These are phyloP conservation scores for Debaryomyces robertsiae DNA, from an alignment of 1,139 yeast genomes.

Conservation along the genomic window DNA sequence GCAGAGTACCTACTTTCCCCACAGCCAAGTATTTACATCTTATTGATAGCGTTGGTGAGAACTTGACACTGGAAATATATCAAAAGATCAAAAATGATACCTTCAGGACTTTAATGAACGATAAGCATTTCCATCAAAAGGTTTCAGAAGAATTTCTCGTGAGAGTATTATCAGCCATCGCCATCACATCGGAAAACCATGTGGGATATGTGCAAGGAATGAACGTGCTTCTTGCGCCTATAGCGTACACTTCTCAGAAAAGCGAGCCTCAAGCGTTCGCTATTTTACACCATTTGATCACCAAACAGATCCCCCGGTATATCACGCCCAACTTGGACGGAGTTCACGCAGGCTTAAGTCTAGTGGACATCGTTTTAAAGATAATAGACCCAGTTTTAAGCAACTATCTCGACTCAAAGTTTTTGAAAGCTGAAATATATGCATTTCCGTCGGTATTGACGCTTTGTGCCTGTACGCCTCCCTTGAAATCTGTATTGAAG, in stretches of 20 bases:
- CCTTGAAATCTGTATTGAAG: slow-evolving; percentile 70
- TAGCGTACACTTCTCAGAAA: slow-evolving; percentile 67
- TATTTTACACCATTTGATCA: slow-evolving; percentile 59
- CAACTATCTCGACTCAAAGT: slow-evolving; percentile 60
- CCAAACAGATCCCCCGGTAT: slow-evolving; percentile 72
- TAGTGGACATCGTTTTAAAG: slow-evolving; percentile 70
- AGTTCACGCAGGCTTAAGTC: slow-evolving; percentile 72
- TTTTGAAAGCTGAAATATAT: slow-evolving; percentile 78
- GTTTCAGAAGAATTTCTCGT: slow-evolving; percentile 72
- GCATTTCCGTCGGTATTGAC: slow-evolving; percentile 90
- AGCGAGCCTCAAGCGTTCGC: slow-evolving; percentile 89
- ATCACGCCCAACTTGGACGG: slow-evolving; percentile 79
- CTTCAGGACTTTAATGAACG: slow-evolving; percentile 82
- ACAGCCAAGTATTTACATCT: slow-evolving; percentile 56
- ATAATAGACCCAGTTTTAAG: slow-evolving; percentile 75
- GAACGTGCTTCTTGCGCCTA: slow-evolving; percentile 86
- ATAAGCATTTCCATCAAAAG: slow-evolving; percentile 60
- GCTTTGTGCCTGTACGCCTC: slow-evolving; percentile 88
- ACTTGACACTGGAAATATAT: slow-evolving; percentile 45
- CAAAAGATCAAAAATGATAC: slow-evolving; percentile 85
- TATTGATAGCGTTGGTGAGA: slow-evolving; percentile 58
- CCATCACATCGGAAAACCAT: slow-evolving; percentile 48
- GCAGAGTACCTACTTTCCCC: slow-evolving; percentile 63
- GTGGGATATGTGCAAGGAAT: slow-evolving; percentile 84
- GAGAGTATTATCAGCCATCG: slow-evolving; percentile 73